phyloP scores from a whole-genome alignment of 768 basidiomycete species.

The Cantharellus cinnabarinus region DNA sequence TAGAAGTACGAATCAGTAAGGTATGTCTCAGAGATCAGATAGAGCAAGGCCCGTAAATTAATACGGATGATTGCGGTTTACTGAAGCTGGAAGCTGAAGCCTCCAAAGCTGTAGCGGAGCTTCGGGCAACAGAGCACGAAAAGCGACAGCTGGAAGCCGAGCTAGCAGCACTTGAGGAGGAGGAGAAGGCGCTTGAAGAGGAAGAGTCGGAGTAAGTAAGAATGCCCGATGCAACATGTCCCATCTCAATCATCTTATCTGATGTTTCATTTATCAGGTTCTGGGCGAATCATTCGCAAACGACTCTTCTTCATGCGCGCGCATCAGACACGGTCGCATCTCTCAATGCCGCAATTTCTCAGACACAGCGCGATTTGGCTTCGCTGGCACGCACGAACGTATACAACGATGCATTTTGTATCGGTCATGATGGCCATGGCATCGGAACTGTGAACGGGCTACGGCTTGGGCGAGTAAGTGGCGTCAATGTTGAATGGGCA shows the following conservation, averaged over 20 bases:
- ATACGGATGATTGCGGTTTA: background rate
- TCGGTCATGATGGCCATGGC: slow-evolving; percentile 69
- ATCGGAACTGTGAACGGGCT: slow-evolving; percentile 98
- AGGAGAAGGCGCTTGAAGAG: slow-evolving; percentile 55
- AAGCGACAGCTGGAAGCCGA: slow-evolving; percentile 57
- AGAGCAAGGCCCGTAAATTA: background rate
- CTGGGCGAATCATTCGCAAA: slow-evolving; percentile 7
- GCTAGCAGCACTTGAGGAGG: slow-evolving; percentile 43
- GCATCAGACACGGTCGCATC: slow-evolving; percentile 5
- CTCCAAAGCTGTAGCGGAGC: slow-evolving; percentile 44
- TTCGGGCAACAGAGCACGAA: slow-evolving; percentile 58
- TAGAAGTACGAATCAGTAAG: slow-evolving; percentile 51
- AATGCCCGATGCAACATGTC: background rate
- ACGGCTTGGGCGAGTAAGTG: slow-evolving; percentile 69
- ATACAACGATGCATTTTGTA: slow-evolving; percentile 89
- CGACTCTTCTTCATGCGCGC: slow-evolving; percentile 1
- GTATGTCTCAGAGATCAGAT: slow-evolving; percentile 17
- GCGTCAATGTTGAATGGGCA: slow-evolving; percentile 86
- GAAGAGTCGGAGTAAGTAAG: slow-evolving; percentile 64
- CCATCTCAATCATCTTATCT: background rate
- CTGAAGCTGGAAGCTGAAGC: slow-evolving; percentile 27
- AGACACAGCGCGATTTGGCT: slow-evolving; percentile 13
- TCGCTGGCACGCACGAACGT: slow-evolving; percentile 83
- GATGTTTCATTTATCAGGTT: slow-evolving; percentile 1
- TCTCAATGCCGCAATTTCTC: background rate